phyloP scores from a whole-genome alignment of 441 rosid species.

The Adansonia rubrostipa region DNA sequence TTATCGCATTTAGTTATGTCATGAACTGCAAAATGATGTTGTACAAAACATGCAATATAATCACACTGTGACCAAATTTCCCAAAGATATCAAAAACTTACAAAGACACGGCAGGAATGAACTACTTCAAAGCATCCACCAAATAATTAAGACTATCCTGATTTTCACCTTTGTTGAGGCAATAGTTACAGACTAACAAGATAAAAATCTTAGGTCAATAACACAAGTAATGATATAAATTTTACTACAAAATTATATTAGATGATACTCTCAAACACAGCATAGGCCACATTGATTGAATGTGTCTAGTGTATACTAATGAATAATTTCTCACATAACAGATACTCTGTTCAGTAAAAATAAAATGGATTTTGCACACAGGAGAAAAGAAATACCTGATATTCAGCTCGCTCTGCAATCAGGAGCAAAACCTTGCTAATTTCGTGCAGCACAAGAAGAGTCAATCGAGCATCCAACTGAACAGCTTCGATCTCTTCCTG shows the following conservation, averaged over 20 bases:
- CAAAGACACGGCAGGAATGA: background rate
- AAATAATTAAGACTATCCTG: background rate
- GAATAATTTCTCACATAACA: background rate
- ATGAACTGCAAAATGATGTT: background rate
- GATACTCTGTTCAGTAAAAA: slow-evolving; percentile 13
- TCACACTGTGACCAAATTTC: background rate
- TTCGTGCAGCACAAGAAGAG: slow-evolving; percentile 88
- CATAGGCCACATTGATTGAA: background rate
- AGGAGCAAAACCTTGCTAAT: slow-evolving; percentile 81
- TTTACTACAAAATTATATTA: no score
- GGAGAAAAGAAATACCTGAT: slow-evolving; percentile 62
- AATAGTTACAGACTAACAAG: background rate
- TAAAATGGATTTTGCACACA: background rate
- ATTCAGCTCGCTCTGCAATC: slow-evolving; percentile 87
- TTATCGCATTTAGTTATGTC: background rate
- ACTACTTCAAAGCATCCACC: background rate
- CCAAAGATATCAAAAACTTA: slow-evolving; percentile 4
- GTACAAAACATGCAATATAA: background rate
- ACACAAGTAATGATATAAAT: no score
- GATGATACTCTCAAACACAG: background rate
- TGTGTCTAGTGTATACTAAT: background rate
- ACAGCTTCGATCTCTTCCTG: slow-evolving; percentile 96
- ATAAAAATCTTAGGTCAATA: background rate
- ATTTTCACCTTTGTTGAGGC: background rate
- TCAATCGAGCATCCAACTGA: slow-evolving; percentile 83